Evolutionary conservation across 192 early-diverging fungal genomes (phyloP).

Genomic region (Paraglomus occultum): DNA sequence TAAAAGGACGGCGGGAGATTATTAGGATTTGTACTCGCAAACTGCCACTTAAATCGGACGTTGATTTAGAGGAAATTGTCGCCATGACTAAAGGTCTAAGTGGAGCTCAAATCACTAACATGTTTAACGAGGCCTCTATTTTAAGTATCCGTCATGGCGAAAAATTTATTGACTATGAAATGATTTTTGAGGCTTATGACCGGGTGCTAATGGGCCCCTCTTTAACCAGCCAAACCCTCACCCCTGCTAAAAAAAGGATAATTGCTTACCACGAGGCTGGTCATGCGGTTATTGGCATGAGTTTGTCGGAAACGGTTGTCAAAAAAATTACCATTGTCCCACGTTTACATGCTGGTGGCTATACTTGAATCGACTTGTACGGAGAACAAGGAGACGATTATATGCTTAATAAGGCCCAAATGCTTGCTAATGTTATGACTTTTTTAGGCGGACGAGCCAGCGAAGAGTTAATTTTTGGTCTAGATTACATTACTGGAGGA

Average conservation of each 20-base stretch:
- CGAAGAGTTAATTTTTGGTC: slow-evolving; percentile 20
- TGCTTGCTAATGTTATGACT: slow-evolving; percentile 11
- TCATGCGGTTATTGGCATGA: slow-evolving; percentile 66
- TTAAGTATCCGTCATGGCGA: slow-evolving; percentile 66
- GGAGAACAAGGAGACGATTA: slow-evolving; percentile 13
- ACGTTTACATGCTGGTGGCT: not conserved
- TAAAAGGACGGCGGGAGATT: slow-evolving; percentile 46
- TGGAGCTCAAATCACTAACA: slow-evolving; percentile 80
- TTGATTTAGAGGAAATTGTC: slow-evolving; percentile 48
- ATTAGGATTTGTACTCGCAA: slow-evolving; percentile 45
- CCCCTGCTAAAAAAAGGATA: slow-evolving; percentile 61
- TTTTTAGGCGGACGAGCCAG: slow-evolving; percentile 11
- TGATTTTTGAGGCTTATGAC: slow-evolving; percentile 63
- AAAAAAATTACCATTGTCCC: slow-evolving; percentile 24
- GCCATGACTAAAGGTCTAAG: slow-evolving; percentile 85
- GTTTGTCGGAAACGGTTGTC: slow-evolving; percentile 10
- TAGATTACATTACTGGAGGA: slow-evolving; percentile 1
- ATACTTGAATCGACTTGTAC: not conserved
- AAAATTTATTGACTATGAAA: slow-evolving; percentile 81
- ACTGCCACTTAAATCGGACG: slow-evolving; percentile 45
- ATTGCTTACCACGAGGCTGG: slow-evolving; percentile 88
- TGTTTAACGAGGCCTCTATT: slow-evolving; percentile 84
- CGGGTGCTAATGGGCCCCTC: slow-evolving; percentile 73
- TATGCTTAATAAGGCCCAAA: not conserved
- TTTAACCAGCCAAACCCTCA: slow-evolving; percentile 42